Conservation (phyloP, 2,329 filamentous ascomycete species). For the Akanthomyces uredinophilus region DNA sequence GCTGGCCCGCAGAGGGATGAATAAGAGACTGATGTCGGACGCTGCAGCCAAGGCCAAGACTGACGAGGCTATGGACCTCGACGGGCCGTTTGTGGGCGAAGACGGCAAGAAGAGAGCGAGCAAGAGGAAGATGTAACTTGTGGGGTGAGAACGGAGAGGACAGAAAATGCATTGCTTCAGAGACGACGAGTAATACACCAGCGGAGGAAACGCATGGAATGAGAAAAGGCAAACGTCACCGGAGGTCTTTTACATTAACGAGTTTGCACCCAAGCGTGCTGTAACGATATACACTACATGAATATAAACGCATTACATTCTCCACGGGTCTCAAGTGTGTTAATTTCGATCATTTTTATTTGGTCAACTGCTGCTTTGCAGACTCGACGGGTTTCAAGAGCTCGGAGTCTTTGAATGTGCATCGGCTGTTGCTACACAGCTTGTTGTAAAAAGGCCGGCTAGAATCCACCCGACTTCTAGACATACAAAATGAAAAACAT, state of each 20-base stretch:
- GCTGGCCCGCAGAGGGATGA: conserved; percentile 20
- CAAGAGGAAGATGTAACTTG: conserved; percentile 47
- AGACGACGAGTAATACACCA: not conserved
- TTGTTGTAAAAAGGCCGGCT: not conserved
- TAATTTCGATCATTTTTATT: not conserved
- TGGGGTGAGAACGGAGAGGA: not conserved
- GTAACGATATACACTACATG: conserved; percentile 10
- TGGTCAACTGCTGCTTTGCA: not conserved
- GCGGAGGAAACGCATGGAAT: not conserved
- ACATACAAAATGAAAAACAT: not conserved
- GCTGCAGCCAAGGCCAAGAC: conserved; percentile 32
- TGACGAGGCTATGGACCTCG: conserved; percentile 52
- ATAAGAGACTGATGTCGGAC: conserved; percentile 38
- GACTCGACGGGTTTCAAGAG: not conserved
- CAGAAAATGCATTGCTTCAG: not conserved
- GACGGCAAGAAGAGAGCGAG: conserved; percentile 47
- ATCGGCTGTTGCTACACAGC: not conserved
- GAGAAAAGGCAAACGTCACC: not conserved
- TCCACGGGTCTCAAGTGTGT: too few species aligned
- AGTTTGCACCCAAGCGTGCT: conserved; percentile 4
- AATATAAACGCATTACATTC: not conserved
- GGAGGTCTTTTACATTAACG: not conserved
- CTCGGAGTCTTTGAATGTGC: not conserved
- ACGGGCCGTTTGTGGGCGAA: conserved; percentile 44
- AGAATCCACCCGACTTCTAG: not conserved